These are phyloP conservation scores for Psilocybe subaeruginosa DNA, from an alignment of 768 basidiomycete genomes.

Conservation along the genomic window DNA sequence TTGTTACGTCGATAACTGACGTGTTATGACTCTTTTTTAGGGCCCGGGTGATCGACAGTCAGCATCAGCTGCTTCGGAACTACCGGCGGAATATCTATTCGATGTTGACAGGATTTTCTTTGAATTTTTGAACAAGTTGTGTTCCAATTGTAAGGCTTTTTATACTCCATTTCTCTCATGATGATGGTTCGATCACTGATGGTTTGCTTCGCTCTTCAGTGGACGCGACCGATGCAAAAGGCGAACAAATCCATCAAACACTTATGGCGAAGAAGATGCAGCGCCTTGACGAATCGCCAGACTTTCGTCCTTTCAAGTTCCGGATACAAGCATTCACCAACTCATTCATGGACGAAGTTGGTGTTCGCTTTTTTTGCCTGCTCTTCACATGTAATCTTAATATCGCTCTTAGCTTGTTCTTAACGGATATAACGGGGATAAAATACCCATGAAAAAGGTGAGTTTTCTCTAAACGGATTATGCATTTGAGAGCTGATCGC, in stretches of 20 bases:
- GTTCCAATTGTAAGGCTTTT: slow-evolving; percentile 78
- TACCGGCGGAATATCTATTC: slow-evolving; percentile 77
- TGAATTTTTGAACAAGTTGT: slow-evolving; percentile 83
- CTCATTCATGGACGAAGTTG: slow-evolving; percentile 90
- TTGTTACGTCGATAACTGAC: neutral
- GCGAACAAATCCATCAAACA: slow-evolving; percentile 96
- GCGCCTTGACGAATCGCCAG: slow-evolving; percentile 91
- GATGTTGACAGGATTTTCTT: slow-evolving; percentile 93
- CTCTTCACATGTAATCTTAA: neutral
- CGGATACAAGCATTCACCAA: slow-evolving; percentile 98
- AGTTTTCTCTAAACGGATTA: slow-evolving; percentile 18
- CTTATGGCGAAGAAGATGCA: slow-evolving; percentile 99
- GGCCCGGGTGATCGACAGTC: slow-evolving; percentile 32
- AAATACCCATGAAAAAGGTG: slow-evolving; percentile 96
- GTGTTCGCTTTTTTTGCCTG: slow-evolving; percentile 17
- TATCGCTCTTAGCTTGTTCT: slow-evolving; percentile 62
- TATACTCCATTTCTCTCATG: slow-evolving; percentile 21
- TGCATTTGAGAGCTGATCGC: slow-evolving; percentile 4
- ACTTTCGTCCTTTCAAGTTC: slow-evolving; percentile 99
- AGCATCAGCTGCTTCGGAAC: slow-evolving; percentile 44
- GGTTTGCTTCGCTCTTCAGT: slow-evolving; percentile 48
- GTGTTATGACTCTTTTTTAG: slow-evolving; percentile 21
- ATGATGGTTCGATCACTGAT: slow-evolving; percentile 1
- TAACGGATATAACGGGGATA: slow-evolving; percentile 90
- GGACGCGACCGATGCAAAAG: slow-evolving; percentile 91